phyloP scores from a whole-genome alignment of 306 rosid genomes.

The Styphnolobium japonicum region DNA sequence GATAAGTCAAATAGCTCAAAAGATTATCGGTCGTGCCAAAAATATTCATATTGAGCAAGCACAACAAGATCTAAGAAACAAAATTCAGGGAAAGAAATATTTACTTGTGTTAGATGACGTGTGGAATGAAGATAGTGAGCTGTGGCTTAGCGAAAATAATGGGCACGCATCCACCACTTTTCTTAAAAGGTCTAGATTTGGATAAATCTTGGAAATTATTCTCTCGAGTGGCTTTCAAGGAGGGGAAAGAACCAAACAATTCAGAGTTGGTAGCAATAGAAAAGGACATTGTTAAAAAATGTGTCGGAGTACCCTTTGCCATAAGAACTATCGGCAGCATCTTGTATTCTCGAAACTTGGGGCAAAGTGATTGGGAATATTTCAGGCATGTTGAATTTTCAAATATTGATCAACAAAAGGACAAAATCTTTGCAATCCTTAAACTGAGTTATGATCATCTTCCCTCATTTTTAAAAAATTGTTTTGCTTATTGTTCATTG shows the following conservation, averaged over 20 bases:
- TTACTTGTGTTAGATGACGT: conserved; percentile 46
- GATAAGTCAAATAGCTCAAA: conserved; percentile 21
- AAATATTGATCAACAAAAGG: conserved; percentile 18
- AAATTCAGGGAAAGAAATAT: conserved; percentile 25
- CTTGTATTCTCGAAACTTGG: conserved; percentile 28
- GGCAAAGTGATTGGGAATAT: conserved; percentile 29
- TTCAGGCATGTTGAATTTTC: conserved; percentile 34
- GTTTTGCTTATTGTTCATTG: conserved; percentile 42
- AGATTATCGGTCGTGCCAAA: neutral
- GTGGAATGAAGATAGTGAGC: conserved; percentile 28
- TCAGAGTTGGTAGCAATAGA: neutral
- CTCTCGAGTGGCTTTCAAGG: conserved; percentile 21
- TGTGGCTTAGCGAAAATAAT: conserved; percentile 16
- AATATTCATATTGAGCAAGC: conserved; percentile 14
- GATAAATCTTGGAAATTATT: conserved; percentile 26
- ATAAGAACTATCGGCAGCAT: conserved; percentile 31
- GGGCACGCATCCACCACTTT: neutral
- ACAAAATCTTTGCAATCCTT: conserved; percentile 23
- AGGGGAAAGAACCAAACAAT: conserved; percentile 3
- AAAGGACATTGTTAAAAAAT: conserved; percentile 26
- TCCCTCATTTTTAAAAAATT: conserved; percentile 34
- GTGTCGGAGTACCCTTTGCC: conserved; percentile 15
- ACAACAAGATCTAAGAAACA: neutral
- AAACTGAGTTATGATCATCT: too few species aligned
- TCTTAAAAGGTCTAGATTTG: conserved; percentile 10